These are phyloP conservation scores for Cetradonia linearis DNA, from an alignment of 495 filamentous ascomycete species.

Conservation along the genomic window DNA sequence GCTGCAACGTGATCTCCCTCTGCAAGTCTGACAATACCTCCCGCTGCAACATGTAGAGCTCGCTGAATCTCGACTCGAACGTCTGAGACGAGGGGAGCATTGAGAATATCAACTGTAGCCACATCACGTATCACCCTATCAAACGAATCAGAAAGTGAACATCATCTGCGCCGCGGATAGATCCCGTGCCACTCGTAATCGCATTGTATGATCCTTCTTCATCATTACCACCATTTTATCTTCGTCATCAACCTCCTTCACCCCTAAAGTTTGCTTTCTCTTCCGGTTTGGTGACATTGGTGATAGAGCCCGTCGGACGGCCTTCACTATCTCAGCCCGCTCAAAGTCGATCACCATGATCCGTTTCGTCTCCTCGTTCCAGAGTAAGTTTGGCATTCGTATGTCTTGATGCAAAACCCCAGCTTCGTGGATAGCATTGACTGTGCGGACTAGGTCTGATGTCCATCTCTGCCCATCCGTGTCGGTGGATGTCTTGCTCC, in stretches of 20 bases:
- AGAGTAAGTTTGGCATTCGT: constrained; percentile 19
- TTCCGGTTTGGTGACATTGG: constrained; percentile 5
- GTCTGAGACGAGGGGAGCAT: background rate
- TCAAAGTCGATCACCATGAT: constrained; percentile 25
- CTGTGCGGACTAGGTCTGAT: background rate
- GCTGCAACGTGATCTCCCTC: background rate
- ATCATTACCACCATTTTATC: background rate
- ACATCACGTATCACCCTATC: background rate
- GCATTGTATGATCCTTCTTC: background rate
- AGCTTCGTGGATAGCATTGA: constrained; percentile 12
- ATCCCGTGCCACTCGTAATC: background rate
- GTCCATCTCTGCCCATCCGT: constrained; percentile 17
- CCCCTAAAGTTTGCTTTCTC: constrained; percentile 6
- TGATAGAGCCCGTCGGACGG: background rate
- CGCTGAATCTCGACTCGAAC: background rate
- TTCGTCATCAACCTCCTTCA: background rate
- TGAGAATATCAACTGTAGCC: background rate
- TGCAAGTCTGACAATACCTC: background rate
- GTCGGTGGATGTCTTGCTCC: background rate
- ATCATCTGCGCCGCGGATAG: background rate
- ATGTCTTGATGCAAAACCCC: constrained; percentile 23
- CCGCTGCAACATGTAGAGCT: background rate
- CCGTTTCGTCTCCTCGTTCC: constrained; percentile 21
- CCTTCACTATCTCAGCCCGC: constrained; percentile 1
- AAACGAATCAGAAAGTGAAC: background rate